Evolutionary conservation across 2,329 filamentous ascomycete genomes (phyloP), one percentile per base, ranked within the genome.

Genomic region (Hypoxylon sp.): DNA sequence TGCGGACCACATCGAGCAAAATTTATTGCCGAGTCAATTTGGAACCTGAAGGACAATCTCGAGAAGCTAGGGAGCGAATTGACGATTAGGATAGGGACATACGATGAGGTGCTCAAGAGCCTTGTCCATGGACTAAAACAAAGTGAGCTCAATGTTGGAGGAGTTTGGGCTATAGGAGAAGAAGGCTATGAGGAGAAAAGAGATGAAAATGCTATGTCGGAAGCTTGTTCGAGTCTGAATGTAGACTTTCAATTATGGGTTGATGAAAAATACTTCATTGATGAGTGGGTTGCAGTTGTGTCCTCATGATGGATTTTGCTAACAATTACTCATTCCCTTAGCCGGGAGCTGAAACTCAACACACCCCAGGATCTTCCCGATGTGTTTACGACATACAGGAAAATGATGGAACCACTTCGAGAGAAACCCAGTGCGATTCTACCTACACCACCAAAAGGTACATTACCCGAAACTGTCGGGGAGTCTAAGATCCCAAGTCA

Each of bases 231-330:
- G 22, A 77, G 84, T 11, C 79, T 84, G 2, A 83, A 82, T 0
- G 82, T 89, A 3, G 84, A 88, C 1, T 92, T 93, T 77, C 87
- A 87, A 76, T 65, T 89, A 0, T 94, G 90, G 88, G 79, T 80
- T 0, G 92, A 95, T 73, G 92, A 94, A 78, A 95, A 95, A 77
- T 95, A 92, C 73, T 90, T 90, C 66, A 84, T 95, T 56, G 90
- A 95, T 74, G 91, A 95, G 92, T 95, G 82, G 80, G 91, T 86
- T 25, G 31, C 22, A 13, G 6, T 50, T 6, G 13, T 51, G 1
- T 4, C 1, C 8, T 54, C 25, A 3, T 25, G 11, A 10, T 13
- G 14, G 31, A 59, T 6, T 35, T 3, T 31, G 11, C 60, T 69
- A 6, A 72, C 48, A 25, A 42, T 27, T 17, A 3, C 31, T 13